Evolutionary conservation across 441 rosid species (phyloP), one percentile per base, ranked within the genome.

Genomic region (Pelargonium exstipulatum): DNA sequence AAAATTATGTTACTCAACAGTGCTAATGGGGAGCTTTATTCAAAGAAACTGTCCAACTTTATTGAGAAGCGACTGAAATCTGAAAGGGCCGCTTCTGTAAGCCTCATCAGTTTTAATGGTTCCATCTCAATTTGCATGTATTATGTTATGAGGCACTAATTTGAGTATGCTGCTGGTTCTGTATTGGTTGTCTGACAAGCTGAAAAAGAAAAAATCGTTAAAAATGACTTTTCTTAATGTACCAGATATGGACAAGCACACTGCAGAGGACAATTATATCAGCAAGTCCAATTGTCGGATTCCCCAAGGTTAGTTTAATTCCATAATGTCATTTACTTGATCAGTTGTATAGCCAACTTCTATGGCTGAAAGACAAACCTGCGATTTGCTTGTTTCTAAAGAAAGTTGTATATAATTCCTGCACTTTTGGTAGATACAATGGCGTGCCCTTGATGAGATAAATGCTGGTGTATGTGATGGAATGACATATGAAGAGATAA

Each of bases 211-310:
- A n/a, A n/a, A n/a, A n/a, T n/a, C n/a, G n/a, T n/a, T n/a, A n/a
- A n/a, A n/a, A n/a, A n/a, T n/a, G n/a, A n/a, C n/a, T n/a, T n/a
- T n/a, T n/a, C n/a, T n/a, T n/a, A n/a, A n/a, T n/a, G n/a, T n/a
- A n/a, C n/a, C n/a, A n/a, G 98, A 92, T 95, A 74, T 95, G 99
- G 98, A 92, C 98, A 66, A 95, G 99, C 86, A 95, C 99, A 24
- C 84, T 92, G 69, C 98, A 95, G 84, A 85, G 99, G 76, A 83
- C 97, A 29, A 91, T 89, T 78, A 73, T 87, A 29, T 86, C 98
- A 53, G 99, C 98, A 67, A 80, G 87, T 81, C 92, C 99, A 10
- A 87, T 92, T 69, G 88, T 71, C 67, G 98, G 90, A 78, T 95
- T 95, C 69, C 99, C 99, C n/a, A 95, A 95, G 96, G 99, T 95